These are phyloP conservation scores for Populus euphratica DNA, from an alignment of 345 rosid species.

Conservation along the genomic window DNA sequence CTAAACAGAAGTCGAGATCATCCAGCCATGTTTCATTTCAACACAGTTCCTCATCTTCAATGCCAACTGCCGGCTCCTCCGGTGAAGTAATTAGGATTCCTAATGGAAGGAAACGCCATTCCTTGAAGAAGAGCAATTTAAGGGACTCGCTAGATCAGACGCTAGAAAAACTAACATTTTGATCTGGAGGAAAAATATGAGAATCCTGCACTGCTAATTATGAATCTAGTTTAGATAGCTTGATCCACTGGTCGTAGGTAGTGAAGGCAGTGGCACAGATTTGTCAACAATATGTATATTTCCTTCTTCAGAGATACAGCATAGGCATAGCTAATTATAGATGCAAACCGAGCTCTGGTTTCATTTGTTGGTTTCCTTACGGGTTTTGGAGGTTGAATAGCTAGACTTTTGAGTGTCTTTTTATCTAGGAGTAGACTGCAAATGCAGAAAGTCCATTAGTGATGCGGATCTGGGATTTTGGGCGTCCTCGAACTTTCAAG, in stretches of 20 bases:
- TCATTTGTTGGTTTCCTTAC: background rate
- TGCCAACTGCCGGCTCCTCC: constrained; percentile 9
- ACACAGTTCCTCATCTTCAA: constrained; percentile 1
- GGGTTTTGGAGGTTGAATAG: background rate
- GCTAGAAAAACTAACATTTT: constrained; percentile 29
- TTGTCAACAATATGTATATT: background rate
- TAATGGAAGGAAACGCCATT: background rate
- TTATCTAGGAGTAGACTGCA: background rate
- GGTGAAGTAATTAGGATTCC: constrained; percentile 9
- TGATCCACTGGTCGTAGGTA: constrained; percentile 5
- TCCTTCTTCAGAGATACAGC: background rate
- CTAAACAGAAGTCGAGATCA: constrained; percentile 24
- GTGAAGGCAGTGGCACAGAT: background rate
- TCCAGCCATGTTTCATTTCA: constrained; percentile 18
- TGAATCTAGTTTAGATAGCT: constrained; percentile 1
- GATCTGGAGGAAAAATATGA: background rate
- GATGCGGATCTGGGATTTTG: background rate
- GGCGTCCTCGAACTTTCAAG: background rate
- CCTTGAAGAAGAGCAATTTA: constrained; percentile 10
- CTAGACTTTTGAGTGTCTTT: background rate
- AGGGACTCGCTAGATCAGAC: constrained; percentile 10
- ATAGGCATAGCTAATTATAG: background rate
- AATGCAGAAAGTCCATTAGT: background rate
- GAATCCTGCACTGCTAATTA: background rate
- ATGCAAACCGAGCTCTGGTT: background rate